Conservation (phyloP, 2,329 filamentous ascomycete genomes). For the Aspergillus texensis region DNA sequence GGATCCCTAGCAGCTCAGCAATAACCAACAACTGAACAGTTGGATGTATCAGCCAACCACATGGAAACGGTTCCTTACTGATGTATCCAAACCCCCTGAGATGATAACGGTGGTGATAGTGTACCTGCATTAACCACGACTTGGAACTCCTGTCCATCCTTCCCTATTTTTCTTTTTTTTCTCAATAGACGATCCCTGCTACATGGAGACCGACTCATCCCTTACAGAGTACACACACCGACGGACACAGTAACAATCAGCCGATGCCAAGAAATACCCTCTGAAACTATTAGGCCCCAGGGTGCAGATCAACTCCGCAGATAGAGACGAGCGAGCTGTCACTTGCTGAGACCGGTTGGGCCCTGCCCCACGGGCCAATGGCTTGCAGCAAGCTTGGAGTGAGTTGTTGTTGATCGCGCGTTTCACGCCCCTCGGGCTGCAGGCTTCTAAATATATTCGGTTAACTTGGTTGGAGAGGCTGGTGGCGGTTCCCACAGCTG, state of each 20-base stretch:
- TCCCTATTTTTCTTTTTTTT: background rate
- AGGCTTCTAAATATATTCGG: slow-evolving; percentile 2
- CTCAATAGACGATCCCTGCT: background rate
- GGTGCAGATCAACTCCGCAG: background rate
- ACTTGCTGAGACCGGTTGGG: background rate
- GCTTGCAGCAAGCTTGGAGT: background rate
- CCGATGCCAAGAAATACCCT: background rate
- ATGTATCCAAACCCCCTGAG: background rate
- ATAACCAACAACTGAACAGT: background rate
- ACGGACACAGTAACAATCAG: slow-evolving; percentile 1
- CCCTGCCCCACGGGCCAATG: background rate
- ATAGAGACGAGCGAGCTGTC: slow-evolving; percentile 1
- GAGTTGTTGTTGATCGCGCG: background rate
- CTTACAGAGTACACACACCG: background rate
- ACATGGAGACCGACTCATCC: background rate
- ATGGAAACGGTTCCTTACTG: background rate
- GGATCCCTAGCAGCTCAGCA: background rate
- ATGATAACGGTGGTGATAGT: background rate
- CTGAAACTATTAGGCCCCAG: background rate
- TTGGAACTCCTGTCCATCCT: background rate
- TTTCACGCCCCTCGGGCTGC: background rate
- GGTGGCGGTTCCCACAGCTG: background rate
- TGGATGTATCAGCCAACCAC: background rate
- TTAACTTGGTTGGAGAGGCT: background rate
- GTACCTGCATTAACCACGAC: background rate